These are phyloP conservation scores for Parmelia sp. DNA, from an alignment of 495 filamentous ascomycete genomes.

Conservation along the genomic window DNA sequence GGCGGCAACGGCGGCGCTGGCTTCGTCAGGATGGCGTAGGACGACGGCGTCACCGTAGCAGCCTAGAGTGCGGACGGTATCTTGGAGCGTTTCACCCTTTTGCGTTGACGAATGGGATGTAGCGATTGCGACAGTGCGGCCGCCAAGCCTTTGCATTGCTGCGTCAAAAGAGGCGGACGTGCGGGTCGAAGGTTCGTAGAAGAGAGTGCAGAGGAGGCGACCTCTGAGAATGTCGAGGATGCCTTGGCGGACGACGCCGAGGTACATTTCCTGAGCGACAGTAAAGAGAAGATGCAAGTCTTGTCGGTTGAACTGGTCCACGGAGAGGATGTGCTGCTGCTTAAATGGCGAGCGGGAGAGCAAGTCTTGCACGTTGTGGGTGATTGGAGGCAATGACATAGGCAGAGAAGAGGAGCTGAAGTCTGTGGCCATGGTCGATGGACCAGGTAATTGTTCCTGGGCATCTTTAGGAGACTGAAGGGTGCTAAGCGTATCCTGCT, in stretches of 20 bases:
- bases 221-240: conserved; percentile 82
- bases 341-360: conserved; percentile 79
- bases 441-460: conserved; percentile 20
- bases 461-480: conserved; percentile 23
- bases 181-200: conserved; percentile 95
- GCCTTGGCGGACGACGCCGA: conserved; percentile 85
- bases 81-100: conserved; percentile 90
- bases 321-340: conserved; percentile 77
- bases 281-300: conserved; percentile 92
- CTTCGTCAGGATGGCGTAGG: conserved; percentile 80
- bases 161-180: conserved; percentile 96
- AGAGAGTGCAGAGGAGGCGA: conserved; percentile 79
- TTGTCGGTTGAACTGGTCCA: conserved; percentile 75
- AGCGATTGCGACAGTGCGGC: conserved; percentile 68
- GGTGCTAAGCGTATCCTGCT: conserved; percentile 25
- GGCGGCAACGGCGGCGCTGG: conserved; percentile 68
- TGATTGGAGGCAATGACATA: conserved; percentile 38
- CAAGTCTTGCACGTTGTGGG: conserved; percentile 59
- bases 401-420: conserved; percentile 50
- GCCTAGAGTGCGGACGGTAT: conserved; percentile 86
- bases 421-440: conserved; percentile 39
- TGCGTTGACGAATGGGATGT: conserved; percentile 75
- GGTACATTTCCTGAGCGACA: conserved; percentile 91
- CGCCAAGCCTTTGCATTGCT: conserved; percentile 95
- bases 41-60: conserved; percentile 94